Percentiles rank a stretch among this genome's conserved stretches.
phyloP scores from a whole-genome alignment of 108 stramenopile genomes.

The Pelagomonas calceolata region DNA sequence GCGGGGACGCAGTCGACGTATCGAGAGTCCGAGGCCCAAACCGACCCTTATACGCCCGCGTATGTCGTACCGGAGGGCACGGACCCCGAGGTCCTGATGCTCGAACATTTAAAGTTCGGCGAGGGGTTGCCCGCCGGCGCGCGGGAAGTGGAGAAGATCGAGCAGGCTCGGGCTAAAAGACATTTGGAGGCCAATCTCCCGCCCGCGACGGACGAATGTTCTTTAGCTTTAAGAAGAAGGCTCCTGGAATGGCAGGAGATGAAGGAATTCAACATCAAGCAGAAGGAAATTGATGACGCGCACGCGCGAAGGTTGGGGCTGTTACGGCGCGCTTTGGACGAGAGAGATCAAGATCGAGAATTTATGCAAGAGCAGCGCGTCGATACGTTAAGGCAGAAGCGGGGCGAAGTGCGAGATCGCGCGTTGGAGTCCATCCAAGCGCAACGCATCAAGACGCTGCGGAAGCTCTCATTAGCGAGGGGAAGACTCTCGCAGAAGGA shows the following conservation, averaged over 20 bases:
- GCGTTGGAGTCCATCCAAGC: slow-evolving; percentile 26
- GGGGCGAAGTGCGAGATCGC: slow-evolving; percentile 39
- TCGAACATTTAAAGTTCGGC: slow-evolving; percentile 28
- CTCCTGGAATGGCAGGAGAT: slow-evolving; percentile 40
- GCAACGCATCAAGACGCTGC: slow-evolving; percentile 38
- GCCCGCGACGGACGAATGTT: slow-evolving; percentile 53
- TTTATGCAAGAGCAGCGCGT: slow-evolving; percentile 45
- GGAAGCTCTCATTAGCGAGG: slow-evolving; percentile 39
- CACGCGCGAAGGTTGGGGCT: slow-evolving; percentile 17
- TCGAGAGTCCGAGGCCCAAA: slow-evolving; percentile 53
- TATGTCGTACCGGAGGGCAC: slow-evolving; percentile 24
- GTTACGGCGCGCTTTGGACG: slow-evolving; percentile 32
- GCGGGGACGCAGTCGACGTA: slow-evolving; percentile 39
- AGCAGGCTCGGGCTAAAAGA: slow-evolving; percentile 32
- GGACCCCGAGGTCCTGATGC: slow-evolving; percentile 43
- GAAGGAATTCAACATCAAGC: slow-evolving; percentile 11
- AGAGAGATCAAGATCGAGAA: slow-evolving; percentile 38
- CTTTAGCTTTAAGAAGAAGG: slow-evolving; percentile 29
- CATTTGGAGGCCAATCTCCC: slow-evolving; percentile 34
- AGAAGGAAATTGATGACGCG: slow-evolving; percentile 11
- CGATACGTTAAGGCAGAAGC: slow-evolving; percentile 33
- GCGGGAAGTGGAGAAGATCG: slow-evolving; percentile 42
- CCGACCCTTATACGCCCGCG: slow-evolving; percentile 44
- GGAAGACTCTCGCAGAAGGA: no score
- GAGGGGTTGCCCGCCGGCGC: slow-evolving; percentile 27